Evolutionary conservation across 768 basidiomycete species (phyloP), one percentile per base, ranked within the genome.

Genomic region (Pulveroboletus frians): DNA sequence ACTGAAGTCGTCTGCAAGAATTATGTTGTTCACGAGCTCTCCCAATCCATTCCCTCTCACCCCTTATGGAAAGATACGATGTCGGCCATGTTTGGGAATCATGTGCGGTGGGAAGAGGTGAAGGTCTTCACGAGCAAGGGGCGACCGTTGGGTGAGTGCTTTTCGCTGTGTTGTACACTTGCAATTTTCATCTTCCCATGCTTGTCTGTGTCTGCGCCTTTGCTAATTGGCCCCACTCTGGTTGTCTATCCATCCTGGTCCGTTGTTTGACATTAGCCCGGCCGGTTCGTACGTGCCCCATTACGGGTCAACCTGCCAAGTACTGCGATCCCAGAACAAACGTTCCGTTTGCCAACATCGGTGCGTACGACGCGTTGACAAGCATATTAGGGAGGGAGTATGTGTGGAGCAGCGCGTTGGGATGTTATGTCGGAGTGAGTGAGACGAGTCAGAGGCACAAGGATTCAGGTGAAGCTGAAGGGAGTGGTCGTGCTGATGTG

Each of bases 251-350:
- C 20, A 30, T 39, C 39, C 5, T 26, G 23, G 21, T 21, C 4
- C 9, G 23, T 39, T 9, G 15, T 39, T 26, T 39, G 23, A 10
- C 14, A 39, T n/a, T 39, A 41, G 40, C 40, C 17, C 27, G 40
- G 2, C 27, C 27, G n/a, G 17, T 74, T 15, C 78, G 76, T 47
- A 72, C 65, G 7, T 95, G 93, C 63, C 23, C 23, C 0, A 79
- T 97, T 51, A 94, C 90, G 0, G 94, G 94, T 3, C 74, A 74
- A 37, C 73, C 75, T 4, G 92, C 92, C 0, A 77, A 71, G 39
- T 97, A 97, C 61, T 62, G 80, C 34, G 92, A 96, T 64, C 92
- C 93, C 1, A 71, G 78, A 36, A 85, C 86, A 1, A 81, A 81
- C 9, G 82, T 88, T 6, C 92, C 91, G 0, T 97, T 81, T 65